Evolutionary conservation across 2,329 filamentous ascomycete genomes (phyloP).

Genomic region (Ophiostoma pallidulum): DNA sequence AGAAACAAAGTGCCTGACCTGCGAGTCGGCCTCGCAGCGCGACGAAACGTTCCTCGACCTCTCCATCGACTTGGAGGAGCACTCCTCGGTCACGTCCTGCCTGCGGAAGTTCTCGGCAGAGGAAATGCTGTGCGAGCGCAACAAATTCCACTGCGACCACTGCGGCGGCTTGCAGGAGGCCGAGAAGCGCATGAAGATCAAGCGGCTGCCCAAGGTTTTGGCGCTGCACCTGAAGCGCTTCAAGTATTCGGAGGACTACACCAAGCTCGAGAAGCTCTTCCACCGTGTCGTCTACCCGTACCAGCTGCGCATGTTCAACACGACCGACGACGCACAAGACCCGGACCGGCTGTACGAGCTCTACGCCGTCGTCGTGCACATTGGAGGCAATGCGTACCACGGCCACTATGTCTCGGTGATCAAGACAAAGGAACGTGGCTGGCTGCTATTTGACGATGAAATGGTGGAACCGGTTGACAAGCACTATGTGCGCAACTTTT

Average conservation of each 20-base stretch:
- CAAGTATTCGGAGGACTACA: conserved; percentile 95
- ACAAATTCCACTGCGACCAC: conserved; percentile 98
- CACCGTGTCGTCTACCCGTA: conserved; percentile 96
- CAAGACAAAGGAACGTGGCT: conserved; percentile 92
- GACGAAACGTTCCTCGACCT: conserved; percentile 95
- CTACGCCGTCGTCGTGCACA: conserved; percentile 95
- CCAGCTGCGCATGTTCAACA: conserved; percentile 93
- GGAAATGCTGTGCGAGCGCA: conserved; percentile 95
- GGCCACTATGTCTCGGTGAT: conserved; percentile 97
- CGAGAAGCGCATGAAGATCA: conserved; percentile 99
- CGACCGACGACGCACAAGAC: conserved; percentile 88
- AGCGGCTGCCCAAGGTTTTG: conserved; percentile 81
- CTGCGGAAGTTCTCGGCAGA: conserved; percentile 93
- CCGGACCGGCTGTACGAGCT: conserved; percentile 91
- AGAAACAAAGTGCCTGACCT: conserved; percentile 92
- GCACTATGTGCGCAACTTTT: conserved; percentile 92
- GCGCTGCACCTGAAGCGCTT: conserved; percentile 93
- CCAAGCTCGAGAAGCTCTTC: conserved; percentile 88
- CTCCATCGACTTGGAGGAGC: conserved; percentile 89
- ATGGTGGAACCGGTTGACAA: conserved; percentile 98
- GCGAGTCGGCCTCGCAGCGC: conserved; percentile 87
- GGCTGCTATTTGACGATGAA: conserved; percentile 95
- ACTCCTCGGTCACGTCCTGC: conserved; percentile 93
- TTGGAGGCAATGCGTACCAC: conserved; percentile 92
- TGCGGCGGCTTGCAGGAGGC: conserved; percentile 95